Evolutionary conservation across 176 grass and related monocot species (phyloP).

Genomic region (Musa acuminata): DNA sequence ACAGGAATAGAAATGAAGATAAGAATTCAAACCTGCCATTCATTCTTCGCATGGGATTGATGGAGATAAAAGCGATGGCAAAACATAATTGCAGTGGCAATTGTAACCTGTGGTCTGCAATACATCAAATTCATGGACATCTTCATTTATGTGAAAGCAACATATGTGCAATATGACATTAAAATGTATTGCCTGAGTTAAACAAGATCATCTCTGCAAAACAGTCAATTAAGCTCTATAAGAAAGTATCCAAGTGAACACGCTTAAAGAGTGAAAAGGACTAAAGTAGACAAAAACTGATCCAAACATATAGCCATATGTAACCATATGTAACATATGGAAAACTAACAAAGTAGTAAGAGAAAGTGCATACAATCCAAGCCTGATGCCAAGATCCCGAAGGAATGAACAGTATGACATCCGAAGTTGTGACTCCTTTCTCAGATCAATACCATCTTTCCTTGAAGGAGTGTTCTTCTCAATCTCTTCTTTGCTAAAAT

Average conservation of each 20-base stretch:
- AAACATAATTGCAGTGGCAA: conserved; percentile 56
- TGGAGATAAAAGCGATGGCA: conserved; percentile 76
- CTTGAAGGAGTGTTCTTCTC: conserved; percentile 53
- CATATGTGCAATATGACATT: neutral
- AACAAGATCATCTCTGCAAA: neutral
- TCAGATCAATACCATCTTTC: conserved; percentile 51
- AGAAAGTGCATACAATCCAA: conserved; percentile 37
- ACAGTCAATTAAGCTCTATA: neutral
- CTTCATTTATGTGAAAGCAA: neutral
- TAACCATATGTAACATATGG: neutral
- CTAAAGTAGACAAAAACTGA: neutral
- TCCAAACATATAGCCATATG: neutral
- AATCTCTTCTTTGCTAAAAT: conserved; percentile 48
- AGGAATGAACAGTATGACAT: conserved; percentile 67
- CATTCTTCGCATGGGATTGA: conserved; percentile 78
- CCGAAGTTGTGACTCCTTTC: conserved; percentile 48
- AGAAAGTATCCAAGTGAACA: neutral
- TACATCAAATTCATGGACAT: neutral
- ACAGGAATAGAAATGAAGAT: neutral
- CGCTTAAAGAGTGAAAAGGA: neutral
- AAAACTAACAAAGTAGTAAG: neutral
- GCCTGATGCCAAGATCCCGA: conserved; percentile 46
- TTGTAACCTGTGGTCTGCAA: conserved; percentile 50
- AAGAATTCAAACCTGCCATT: conserved; percentile 63
- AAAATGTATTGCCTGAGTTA: neutral